A percentile compares a stretch with the other conserved stretches of the same genome.
These are phyloP conservation scores for Teratosphaeriaceae sp. DNA, from an alignment of 2,329 filamentous ascomycete species.

Conservation along the genomic window DNA sequence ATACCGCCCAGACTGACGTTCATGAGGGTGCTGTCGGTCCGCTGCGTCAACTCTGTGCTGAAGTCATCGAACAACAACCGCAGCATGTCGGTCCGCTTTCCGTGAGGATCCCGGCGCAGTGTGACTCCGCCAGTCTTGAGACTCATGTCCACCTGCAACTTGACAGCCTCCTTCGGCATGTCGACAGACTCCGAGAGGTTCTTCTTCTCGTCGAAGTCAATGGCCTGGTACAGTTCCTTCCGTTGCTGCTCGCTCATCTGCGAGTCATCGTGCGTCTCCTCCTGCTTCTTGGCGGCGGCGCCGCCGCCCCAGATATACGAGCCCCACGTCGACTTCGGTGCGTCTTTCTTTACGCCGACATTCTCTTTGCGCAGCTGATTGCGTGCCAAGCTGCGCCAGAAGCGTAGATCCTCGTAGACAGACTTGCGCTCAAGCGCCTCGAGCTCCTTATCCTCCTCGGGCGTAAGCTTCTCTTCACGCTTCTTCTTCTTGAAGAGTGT, in stretches of 20 bases:
- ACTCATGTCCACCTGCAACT: slow-evolving; percentile 85
- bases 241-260: slow-evolving; percentile 93
- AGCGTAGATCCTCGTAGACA: slow-evolving; percentile 89
- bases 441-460: slow-evolving; percentile 66
- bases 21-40: slow-evolving; percentile 83
- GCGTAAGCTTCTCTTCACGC: slow-evolving; percentile 59
- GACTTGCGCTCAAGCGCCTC: slow-evolving; percentile 78
- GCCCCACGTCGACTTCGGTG: slow-evolving; percentile 74
- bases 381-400: slow-evolving; percentile 90
- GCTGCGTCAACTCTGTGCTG: slow-evolving; percentile 79
- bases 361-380: slow-evolving; percentile 96
- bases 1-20: slow-evolving; percentile 88
- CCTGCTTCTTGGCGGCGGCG: slow-evolving; percentile 48
- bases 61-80: slow-evolving; percentile 93
- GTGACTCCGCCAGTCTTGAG: slow-evolving; percentile 97
- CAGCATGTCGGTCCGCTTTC: slow-evolving; percentile 71
- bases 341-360: slow-evolving; percentile 66
- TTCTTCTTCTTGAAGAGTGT: slow-evolving; percentile 91
- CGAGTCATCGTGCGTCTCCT: slow-evolving; percentile 66
- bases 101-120: slow-evolving; percentile 75
- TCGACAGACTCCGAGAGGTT: slow-evolving; percentile 83
- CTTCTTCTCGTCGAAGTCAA: slow-evolving; percentile 97
- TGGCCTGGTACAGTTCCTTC: slow-evolving; percentile 93
- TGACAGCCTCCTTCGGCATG: slow-evolving; percentile 81
- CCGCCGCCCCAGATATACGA: slow-evolving; percentile 79